Base-by-base conservation (phyloP, 306 rosid genomes). In the Lotus japonicus region DNA sequence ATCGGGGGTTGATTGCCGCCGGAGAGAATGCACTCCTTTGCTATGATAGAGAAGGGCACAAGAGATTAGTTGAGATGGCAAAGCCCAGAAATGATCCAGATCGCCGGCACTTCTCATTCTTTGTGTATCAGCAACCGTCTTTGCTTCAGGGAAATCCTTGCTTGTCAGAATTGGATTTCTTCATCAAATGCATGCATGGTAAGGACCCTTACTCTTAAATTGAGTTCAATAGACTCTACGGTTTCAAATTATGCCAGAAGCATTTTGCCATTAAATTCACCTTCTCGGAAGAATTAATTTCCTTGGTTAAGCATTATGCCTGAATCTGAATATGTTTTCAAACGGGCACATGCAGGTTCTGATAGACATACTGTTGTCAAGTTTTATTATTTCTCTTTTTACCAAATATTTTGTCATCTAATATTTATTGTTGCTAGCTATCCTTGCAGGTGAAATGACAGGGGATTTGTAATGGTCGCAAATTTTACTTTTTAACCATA, bases 141-240 rank as follows among this genome's bases (percentile, higher is more conserved):
- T 58, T 84, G 73, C 79, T 79, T 79, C 88, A 85, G 73, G 94
- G 92, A 64, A 80, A 84, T 70, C 80, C 82, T 81, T 86, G 90
- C 81, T 77, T 86, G 66, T 46, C 90, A 0, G 97, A 94, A 79
- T 73, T 94, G 82, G 92, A 82, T 79, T 78, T 83, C 87, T 90
- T 94, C 68, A 74, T 90, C 69, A 94, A 94, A 83, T 81, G 88
- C 81, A 85, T 94, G 97, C 99, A 94, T 68, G 99, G 99, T 90
- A 87, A 86, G 85, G 65, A 59, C 62, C 78, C 52, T 74, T 19
- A 58, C 26, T 2, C 31, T 26, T 26, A 26, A 26, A 26, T 26
- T 26, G 31, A 26, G 31, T 26, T 26, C 31, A 4, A 26, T 26
- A 26, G 31, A 26, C 31, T 26, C 31, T 26, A 26, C 31, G 4